These are phyloP conservation scores for Melampsora americana DNA, from an alignment of 1,284 basidiomycete genomes.

Conservation along the genomic window DNA sequence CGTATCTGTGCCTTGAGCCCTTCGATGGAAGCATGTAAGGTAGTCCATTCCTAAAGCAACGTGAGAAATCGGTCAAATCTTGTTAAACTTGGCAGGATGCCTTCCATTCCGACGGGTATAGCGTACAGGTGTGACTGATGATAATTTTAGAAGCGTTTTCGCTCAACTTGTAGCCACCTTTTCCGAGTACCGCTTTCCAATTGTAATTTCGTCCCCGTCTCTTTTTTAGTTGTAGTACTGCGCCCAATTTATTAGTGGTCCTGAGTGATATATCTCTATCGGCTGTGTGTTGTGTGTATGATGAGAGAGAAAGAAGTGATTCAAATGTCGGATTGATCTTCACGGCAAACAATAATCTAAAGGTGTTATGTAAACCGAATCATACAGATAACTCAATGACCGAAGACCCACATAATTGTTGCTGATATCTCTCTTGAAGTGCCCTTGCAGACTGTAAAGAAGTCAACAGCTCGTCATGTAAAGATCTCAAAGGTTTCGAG, in stretches of 20 bases:
- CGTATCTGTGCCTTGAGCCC: conserved; percentile 59
- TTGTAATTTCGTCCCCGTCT: conserved; percentile 5
- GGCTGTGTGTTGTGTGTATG: conserved; percentile 1
- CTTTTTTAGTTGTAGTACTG: conserved; percentile 18
- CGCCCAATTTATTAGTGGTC: conserved; percentile 19
- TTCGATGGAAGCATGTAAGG: conserved; percentile 61
- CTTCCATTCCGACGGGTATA: too few relatives aligned
- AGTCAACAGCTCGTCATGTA: conserved; percentile 6
- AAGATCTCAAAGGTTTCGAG: conserved; percentile 13
- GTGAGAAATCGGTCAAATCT: too few relatives aligned
- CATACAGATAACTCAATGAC: not conserved
- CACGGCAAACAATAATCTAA: not conserved
- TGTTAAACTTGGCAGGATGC: too few relatives aligned
- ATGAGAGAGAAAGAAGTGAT: not conserved
- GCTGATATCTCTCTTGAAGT: conserved; percentile 22
- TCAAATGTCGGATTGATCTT: not conserved
- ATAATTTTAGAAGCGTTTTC: conserved; percentile 30
- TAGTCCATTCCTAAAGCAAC: conserved; percentile 60
- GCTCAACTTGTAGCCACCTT: conserved; percentile 7
- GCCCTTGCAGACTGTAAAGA: conserved; percentile 18
- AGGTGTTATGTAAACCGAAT: not conserved
- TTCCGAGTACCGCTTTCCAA: conserved; percentile 30
- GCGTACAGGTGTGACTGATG: conserved; percentile 13
- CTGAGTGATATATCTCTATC: conserved; percentile 19
- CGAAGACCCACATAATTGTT: conserved; percentile 15